Conservation (phyloP, 176 grass and related monocot genomes). For the Aechmea fasciata region DNA sequence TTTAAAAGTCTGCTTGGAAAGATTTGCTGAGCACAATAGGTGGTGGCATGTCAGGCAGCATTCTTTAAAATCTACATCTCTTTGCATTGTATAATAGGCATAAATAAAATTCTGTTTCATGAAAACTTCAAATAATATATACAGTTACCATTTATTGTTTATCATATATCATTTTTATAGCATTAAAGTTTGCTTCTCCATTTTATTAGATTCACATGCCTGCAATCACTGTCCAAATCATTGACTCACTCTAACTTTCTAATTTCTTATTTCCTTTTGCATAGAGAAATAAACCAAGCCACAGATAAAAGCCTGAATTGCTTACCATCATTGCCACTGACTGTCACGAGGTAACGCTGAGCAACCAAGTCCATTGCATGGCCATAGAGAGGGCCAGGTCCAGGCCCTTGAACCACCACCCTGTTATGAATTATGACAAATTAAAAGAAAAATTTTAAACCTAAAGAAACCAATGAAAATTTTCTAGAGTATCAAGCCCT, state of each 20-base stretch:
- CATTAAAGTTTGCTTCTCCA: neutral
- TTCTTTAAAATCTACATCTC: no score
- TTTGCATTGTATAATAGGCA: no score
- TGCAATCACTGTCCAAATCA: neutral
- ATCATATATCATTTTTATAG: neutral
- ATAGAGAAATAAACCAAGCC: no score
- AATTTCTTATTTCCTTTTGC: no score
- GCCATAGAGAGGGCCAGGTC: constrained; percentile 91
- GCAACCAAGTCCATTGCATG: constrained; percentile 95
- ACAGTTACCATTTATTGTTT: no score
- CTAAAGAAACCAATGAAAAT: neutral
- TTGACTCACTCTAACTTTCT: neutral
- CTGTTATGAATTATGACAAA: constrained; percentile 25
- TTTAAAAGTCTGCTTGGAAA: no score
- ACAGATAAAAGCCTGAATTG: neutral
- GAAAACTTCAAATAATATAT: no score
- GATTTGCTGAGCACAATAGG: no score
- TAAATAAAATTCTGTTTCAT: no score
- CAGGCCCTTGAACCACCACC: constrained; percentile 86
- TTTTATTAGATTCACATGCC: neutral
- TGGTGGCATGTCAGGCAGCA: no score
- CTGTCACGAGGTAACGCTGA: constrained; percentile 89
- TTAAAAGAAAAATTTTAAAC: constrained; percentile 15
- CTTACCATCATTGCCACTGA: constrained; percentile 91
- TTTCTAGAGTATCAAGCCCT: neutral